Evolutionary conservation across 2,329 filamentous ascomycete genomes (phyloP).

Genomic region (Penicillium decumbens): DNA sequence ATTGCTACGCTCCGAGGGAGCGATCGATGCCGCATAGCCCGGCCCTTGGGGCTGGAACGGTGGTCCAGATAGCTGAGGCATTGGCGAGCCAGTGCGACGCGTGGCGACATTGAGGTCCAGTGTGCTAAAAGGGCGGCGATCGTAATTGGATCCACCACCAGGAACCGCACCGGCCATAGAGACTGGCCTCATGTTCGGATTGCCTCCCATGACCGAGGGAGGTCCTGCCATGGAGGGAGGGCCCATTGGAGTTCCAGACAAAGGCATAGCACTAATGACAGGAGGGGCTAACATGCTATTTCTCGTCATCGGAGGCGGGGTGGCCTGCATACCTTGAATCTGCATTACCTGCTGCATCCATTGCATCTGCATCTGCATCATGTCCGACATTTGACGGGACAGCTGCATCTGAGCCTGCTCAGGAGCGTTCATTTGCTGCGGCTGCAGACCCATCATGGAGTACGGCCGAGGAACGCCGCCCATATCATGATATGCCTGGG

Average conservation of each 20-base stretch:
- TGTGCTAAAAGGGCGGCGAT: conserved; percentile 74
- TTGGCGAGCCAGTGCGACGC: conserved; percentile 35
- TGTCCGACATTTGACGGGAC: conserved; percentile 76
- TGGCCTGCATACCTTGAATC: conserved; percentile 56
- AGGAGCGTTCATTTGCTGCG: conserved; percentile 49
- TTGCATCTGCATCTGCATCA: conserved; percentile 93
- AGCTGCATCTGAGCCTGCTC: conserved; percentile 75
- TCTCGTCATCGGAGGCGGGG: conserved; percentile 30
- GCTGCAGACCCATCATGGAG: conserved; percentile 31
- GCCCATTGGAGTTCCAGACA: conserved; percentile 10
- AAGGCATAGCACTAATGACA: conserved; percentile 15
- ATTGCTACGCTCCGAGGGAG: conserved; percentile 92
- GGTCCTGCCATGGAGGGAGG: conserved; percentile 25
- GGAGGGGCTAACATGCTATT: conserved; percentile 21
- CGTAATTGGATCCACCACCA: conserved; percentile 31
- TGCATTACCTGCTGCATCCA: conserved; percentile 68
- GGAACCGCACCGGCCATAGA: conserved; percentile 43
- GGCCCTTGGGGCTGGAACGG: conserved; percentile 24
- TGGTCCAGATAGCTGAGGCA: conserved; percentile 30
- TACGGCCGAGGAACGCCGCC: conserved; percentile 35
- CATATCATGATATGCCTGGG: conserved; percentile 48
- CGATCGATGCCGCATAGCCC: conserved; percentile 81
- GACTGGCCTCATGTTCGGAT: conserved; percentile 39
- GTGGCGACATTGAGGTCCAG: conserved; percentile 58
- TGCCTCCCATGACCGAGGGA: conserved; percentile 19